These are phyloP conservation scores for Selaginella tamariscina DNA, from an alignment of 75 land plant genomes.

Conservation along the genomic window DNA sequence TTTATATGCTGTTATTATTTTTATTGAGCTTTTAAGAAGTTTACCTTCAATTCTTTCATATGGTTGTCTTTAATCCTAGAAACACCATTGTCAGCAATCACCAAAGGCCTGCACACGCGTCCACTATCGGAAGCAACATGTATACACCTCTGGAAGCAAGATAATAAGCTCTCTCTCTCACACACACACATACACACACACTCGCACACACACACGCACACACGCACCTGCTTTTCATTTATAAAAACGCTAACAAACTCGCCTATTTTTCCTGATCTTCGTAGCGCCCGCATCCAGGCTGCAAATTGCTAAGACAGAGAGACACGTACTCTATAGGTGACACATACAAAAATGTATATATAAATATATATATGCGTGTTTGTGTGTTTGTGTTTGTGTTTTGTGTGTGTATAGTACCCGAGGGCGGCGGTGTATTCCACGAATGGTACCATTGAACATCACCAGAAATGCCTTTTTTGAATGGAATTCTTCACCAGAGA, in stretches of 20 bases:
- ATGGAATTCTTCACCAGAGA: slow-evolving; percentile 90
- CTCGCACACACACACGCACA: slow-evolving; percentile 21
- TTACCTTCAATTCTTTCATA: slow-evolving; percentile 85
- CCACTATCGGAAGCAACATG: slow-evolving; percentile 98
- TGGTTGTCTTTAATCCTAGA: slow-evolving; percentile 90
- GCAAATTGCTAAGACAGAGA: slow-evolving; percentile 53
- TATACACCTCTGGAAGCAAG: slow-evolving; percentile 56
- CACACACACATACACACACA: slow-evolving; percentile 11
- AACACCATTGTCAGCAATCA: slow-evolving; percentile 89
- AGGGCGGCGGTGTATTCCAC: slow-evolving; percentile 85
- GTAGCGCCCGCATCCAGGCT: slow-evolving; percentile 44
- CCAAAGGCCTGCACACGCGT: slow-evolving; percentile 95
- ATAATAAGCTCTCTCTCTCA: neutral
- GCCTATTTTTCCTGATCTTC: slow-evolving; percentile 83
- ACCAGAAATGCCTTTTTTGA: slow-evolving; percentile 56
- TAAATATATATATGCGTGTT: no score
- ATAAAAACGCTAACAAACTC: slow-evolving; percentile 88
- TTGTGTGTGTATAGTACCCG: slow-evolving; percentile 50
- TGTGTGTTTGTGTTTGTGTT: no score
- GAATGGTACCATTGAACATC: slow-evolving; percentile 84
- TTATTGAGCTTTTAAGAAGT: neutral
- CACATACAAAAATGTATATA: neutral
- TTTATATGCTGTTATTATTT: no score
- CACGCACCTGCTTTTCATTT: slow-evolving; percentile 70
- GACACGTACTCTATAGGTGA: neutral